phyloP scores from a whole-genome alignment of 2,329 filamentous ascomycete species.

The Hypoxylon sp. region DNA sequence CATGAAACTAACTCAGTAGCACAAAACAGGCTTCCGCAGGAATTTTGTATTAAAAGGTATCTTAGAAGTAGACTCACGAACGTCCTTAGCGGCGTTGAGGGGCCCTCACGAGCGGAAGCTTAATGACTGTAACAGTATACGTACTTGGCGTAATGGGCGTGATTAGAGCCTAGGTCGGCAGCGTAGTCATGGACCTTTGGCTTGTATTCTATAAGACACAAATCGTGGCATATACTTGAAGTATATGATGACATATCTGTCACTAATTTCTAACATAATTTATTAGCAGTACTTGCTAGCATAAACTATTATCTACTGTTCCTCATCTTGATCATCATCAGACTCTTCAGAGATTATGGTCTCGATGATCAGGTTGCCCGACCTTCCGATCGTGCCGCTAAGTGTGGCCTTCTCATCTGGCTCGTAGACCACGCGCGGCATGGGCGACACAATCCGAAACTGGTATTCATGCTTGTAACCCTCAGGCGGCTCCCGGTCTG shows the following conservation, averaged over 20 bases:
- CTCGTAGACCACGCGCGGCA: conserved; percentile 86
- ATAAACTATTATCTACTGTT: conserved; percentile 47
- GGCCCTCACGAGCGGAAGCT: neutral
- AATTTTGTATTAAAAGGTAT: neutral
- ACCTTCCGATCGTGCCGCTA: conserved; percentile 80
- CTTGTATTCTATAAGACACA: neutral
- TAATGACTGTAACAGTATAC: neutral
- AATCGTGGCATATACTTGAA: neutral
- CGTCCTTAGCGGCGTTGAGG: neutral
- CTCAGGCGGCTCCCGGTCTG: conserved; percentile 60
- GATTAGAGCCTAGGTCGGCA: neutral
- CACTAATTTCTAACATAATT: conserved; percentile 6
- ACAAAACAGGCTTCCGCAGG: neutral
- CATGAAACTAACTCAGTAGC: conserved; percentile 1
- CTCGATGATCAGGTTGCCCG: conserved; percentile 92
- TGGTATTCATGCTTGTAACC: conserved; percentile 83
- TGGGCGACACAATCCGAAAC: conserved; percentile 87
- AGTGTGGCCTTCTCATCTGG: conserved; percentile 75
- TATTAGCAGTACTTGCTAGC: conserved; percentile 1
- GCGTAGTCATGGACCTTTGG: neutral
- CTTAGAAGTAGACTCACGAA: neutral
- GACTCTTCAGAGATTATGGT: conserved; percentile 64
- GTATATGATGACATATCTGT: neutral
- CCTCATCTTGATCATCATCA: conserved; percentile 49
- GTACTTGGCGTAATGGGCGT: neutral